Evolutionary conservation across 2,329 filamentous ascomycete species (phyloP).

Genomic region (Alternaria brassicicola): DNA sequence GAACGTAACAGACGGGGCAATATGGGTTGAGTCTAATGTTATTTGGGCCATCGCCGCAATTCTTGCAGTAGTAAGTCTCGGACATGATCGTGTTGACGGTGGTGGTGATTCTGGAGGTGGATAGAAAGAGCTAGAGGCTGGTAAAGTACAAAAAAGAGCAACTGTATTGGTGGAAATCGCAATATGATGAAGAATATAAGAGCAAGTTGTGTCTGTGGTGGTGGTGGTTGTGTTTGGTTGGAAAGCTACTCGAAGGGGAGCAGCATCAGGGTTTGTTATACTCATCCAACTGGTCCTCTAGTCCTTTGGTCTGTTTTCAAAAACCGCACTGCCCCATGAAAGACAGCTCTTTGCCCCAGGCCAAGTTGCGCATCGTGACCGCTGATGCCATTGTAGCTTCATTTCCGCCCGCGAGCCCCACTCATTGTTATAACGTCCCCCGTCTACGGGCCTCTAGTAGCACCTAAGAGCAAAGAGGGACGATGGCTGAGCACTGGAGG

Average conservation of each 20-base stretch:
- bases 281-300: background rate
- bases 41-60: constrained; percentile 2
- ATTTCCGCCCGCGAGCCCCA: background rate
- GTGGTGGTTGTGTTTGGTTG: background rate
- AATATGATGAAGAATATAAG: background rate
- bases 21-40: background rate
- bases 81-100: background rate
- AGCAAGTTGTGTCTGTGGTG: background rate
- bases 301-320: background rate
- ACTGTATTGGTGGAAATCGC: background rate
- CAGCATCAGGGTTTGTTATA: background rate
- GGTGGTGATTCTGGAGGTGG: background rate
- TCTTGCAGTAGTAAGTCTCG: background rate
- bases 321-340: background rate
- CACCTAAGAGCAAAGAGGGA: background rate
- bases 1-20: background rate
- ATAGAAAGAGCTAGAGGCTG: background rate
- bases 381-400: background rate
- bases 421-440: background rate
- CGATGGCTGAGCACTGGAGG: background rate
- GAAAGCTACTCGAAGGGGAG: background rate
- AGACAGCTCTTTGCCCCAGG: background rate
- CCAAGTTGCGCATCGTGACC: background rate
- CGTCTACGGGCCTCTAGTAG: background rate
- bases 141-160: background rate